Percentiles rank a stretch among this genome's conserved stretches.
Evolutionary conservation across 2,329 filamentous ascomycete species (phyloP).

Genomic region (Fusarium keratoplasticum): DNA sequence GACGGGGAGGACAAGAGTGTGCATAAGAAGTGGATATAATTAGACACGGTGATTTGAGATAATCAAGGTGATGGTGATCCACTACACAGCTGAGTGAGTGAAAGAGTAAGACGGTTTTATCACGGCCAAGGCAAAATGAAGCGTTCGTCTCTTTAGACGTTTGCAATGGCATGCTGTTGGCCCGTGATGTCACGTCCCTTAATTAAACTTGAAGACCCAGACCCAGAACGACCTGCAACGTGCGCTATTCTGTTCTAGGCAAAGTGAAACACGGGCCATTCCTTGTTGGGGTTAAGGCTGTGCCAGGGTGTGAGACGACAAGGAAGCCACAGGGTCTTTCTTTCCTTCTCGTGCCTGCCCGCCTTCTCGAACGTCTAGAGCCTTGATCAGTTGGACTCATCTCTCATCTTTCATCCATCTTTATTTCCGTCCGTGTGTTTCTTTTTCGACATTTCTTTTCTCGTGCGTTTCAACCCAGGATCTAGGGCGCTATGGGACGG

Average conservation of each 20-base stretch:
- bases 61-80: background rate
- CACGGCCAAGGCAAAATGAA: background rate
- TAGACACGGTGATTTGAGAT: background rate
- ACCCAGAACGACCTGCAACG: slow-evolving; percentile 18
- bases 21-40: slow-evolving; percentile 5
- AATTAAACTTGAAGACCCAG: slow-evolving; percentile 14
- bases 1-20: slow-evolving; percentile 8
- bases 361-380: slow-evolving; percentile 28
- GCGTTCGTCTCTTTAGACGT: slow-evolving; percentile 3
- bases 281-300: slow-evolving; percentile 9
- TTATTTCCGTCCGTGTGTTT: slow-evolving; percentile 17
- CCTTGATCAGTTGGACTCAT: background rate
- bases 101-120: background rate
- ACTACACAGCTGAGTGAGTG: background rate
- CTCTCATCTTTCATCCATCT: background rate
- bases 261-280: slow-evolving; percentile 25
- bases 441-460: slow-evolving; percentile 20
- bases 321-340: background rate
- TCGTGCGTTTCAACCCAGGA: slow-evolving; percentile 27
- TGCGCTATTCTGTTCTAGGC: slow-evolving; percentile 20
- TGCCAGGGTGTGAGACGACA: background rate
- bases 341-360: background rate
- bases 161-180: slow-evolving; percentile 22
- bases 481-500: background rate
- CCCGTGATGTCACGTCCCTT: slow-evolving; percentile 22